These are phyloP conservation scores for Suillus weaverae DNA, from an alignment of 768 basidiomycete species.

Conservation along the genomic window DNA sequence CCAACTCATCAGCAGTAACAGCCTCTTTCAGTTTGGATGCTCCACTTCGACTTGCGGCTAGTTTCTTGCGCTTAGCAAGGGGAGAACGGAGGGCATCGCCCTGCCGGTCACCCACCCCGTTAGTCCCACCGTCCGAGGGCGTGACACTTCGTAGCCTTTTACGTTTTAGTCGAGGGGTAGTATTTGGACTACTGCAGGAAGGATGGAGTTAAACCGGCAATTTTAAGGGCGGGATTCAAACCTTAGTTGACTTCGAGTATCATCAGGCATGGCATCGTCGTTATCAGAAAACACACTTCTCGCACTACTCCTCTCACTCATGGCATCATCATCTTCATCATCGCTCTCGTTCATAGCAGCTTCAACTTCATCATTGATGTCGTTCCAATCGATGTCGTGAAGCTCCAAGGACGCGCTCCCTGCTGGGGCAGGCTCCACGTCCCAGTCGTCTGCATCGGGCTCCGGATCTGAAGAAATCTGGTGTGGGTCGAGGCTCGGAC, in stretches of 20 bases:
- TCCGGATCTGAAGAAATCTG: constrained; percentile 67
- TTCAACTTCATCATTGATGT: constrained; percentile 84
- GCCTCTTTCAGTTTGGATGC: constrained; percentile 70
- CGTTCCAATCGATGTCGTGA: constrained; percentile 74
- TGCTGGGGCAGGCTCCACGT: constrained; percentile 41
- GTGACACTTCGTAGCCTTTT: constrained; percentile 75
- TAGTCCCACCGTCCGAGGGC: constrained; percentile 56
- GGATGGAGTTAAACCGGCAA: constrained; percentile 16
- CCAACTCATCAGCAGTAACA: constrained; percentile 54
- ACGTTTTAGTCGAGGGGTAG: constrained; percentile 50
- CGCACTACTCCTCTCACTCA: constrained; percentile 42
- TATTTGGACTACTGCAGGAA: constrained; percentile 35
- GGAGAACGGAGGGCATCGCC: constrained; percentile 61
- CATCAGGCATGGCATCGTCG: constrained; percentile 48
- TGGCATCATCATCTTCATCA: constrained; percentile 44
- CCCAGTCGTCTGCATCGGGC: constrained; percentile 70
- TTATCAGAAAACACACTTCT: constrained; percentile 51
- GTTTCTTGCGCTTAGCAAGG: constrained; percentile 77
- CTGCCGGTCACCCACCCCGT: constrained; percentile 28
- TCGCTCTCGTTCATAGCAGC: constrained; percentile 83
- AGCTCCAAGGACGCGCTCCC: constrained; percentile 44
- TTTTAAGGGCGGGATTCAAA: constrained; percentile 22
- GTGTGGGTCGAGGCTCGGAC: constrained; percentile 46
- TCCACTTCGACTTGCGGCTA: constrained; percentile 63
- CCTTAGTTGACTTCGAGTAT: constrained; percentile 49